Base-by-base conservation (phyloP, 805 yeast species). In the Saccharomycopsis javanensis region DNA sequence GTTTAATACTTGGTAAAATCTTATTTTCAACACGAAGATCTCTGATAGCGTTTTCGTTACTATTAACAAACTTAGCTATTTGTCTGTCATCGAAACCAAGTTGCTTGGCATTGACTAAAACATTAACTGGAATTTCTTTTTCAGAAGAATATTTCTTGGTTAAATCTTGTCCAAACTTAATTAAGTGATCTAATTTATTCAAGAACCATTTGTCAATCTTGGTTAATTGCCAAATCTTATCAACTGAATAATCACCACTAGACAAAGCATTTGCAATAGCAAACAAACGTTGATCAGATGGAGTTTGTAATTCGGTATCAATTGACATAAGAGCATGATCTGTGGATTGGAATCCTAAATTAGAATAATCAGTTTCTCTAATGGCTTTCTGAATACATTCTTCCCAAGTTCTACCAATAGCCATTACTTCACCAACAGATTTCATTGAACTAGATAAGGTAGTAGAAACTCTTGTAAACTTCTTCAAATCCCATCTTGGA, bases 351-450 rank as follows among this genome's bases (percentile, higher is more conserved):
- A 94, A 94, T 60, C 99, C 99, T 65, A 90, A 76, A 77, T 94
- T 94, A 62, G 87, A 95, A 72, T 94, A 92, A 69, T 94, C 99
- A 34, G 96, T 90, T 16, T 96, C 87, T 72, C 99, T 81, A 64
- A 94, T 90, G 58, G 98, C 99, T 75, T 92, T 92, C 72, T 94
- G 99, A 63, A 92, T 88, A 8, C 97, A 96, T 71, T 92, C 99
- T 73, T 92, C 99, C 64, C 92, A 92, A 28, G 96, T 92, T 72
- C 99, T 81, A 68, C 99, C 99, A 68, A 92, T 88, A 64, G 92
- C 81, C 99, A 92, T 92, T 55, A 94, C 98, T 72, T 92, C 99
- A 77, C 99, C 99, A 63, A 92, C 98, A 61, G 97, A 90, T 75
- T 92, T 92, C 99, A 92, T 92, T 31, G 96, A 83, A 1, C 97